phyloP scores from a whole-genome alignment of 208 protist genomes.

The Novymonas esmeraldas region DNA sequence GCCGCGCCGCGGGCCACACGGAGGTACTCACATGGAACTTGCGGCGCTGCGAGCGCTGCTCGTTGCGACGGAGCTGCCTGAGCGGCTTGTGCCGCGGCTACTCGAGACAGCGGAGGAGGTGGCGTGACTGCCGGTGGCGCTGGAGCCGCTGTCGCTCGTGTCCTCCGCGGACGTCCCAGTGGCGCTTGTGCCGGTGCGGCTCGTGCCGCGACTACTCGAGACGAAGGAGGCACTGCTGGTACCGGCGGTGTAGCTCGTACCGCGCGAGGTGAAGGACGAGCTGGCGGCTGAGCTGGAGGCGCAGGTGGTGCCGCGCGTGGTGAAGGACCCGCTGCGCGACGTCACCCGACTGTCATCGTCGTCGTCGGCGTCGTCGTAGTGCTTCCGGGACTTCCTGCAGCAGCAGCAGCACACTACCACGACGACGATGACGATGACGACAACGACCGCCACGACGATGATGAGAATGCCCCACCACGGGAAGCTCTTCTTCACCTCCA shows the following conservation, averaged over 20 bases:
- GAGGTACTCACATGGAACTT: too few relatives aligned
- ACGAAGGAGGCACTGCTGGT: too few relatives aligned
- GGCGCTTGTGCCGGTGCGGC: neutral
- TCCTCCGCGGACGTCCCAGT: too few relatives aligned
- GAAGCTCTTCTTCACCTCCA: slow-evolving; percentile 3
- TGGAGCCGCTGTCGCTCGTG: too few relatives aligned
- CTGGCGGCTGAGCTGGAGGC: neutral
- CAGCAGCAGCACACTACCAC: slow-evolving; percentile 18
- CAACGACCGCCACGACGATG: slow-evolving; percentile 13
- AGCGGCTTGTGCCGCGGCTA: neutral
- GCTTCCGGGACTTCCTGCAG: neutral
- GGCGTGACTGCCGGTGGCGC: neutral
- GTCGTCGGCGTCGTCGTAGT: neutral
- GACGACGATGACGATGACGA: neutral
- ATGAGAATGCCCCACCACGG: slow-evolving; percentile 27
- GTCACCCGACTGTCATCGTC: neutral
- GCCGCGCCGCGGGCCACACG: too few relatives aligned
- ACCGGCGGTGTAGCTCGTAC: neutral
- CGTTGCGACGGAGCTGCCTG: neutral
- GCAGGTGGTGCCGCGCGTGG: too few relatives aligned
- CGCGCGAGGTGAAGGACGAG: neutral
- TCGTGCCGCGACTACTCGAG: neutral
- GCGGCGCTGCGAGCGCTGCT: neutral
- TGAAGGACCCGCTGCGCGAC: neutral
- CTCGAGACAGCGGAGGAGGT: neutral